Percentiles rank a stretch among this genome's conserved stretches.
Conservation (phyloP, 2,329 filamentous ascomycete genomes). For the Nemania sp. region DNA sequence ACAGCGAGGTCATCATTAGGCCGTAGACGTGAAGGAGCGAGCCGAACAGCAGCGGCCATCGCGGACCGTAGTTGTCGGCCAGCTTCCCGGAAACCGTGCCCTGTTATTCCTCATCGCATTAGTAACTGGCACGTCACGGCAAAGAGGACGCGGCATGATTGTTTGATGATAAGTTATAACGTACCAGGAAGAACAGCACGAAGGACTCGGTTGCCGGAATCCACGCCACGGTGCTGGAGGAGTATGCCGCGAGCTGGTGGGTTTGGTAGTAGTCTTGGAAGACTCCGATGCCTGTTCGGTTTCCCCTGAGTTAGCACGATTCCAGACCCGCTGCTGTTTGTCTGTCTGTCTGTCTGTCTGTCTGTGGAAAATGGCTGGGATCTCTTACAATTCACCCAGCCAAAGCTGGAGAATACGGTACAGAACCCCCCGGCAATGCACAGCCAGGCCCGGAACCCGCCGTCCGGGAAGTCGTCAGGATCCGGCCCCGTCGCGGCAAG, state of each 20-base stretch:
- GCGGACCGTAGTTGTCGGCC: constrained; percentile 10
- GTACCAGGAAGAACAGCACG: constrained; percentile 30
- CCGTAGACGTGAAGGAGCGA: constrained; percentile 59
- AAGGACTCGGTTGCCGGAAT: constrained; percentile 29
- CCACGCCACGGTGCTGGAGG: constrained; percentile 28
- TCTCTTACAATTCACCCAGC: constrained; percentile 33
- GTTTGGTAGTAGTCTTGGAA: constrained; percentile 32
- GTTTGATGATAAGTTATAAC: too few species aligned
- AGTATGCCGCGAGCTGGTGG: constrained; percentile 27
- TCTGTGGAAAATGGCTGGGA: neutral
- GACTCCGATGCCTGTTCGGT: constrained; percentile 29
- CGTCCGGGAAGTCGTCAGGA: constrained; percentile 24
- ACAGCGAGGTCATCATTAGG: constrained; percentile 63
- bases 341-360: too few species aligned
- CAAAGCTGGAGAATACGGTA: constrained; percentile 28
- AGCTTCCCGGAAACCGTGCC: neutral
- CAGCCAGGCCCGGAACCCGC: constrained; percentile 30
- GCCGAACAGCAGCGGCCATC: constrained; percentile 52
- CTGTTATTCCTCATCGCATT: too few species aligned
- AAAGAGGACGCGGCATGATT: too few species aligned
- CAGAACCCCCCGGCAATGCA: constrained; percentile 32
- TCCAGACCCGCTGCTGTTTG: neutral
- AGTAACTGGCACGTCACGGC: too few species aligned
- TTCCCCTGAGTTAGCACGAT: neutral
- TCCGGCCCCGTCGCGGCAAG: neutral